Evolutionary conservation across 495 filamentous ascomycete genomes (phyloP), one percentile per base, ranked within the genome.

Genomic region (Lepraria neglecta): DNA sequence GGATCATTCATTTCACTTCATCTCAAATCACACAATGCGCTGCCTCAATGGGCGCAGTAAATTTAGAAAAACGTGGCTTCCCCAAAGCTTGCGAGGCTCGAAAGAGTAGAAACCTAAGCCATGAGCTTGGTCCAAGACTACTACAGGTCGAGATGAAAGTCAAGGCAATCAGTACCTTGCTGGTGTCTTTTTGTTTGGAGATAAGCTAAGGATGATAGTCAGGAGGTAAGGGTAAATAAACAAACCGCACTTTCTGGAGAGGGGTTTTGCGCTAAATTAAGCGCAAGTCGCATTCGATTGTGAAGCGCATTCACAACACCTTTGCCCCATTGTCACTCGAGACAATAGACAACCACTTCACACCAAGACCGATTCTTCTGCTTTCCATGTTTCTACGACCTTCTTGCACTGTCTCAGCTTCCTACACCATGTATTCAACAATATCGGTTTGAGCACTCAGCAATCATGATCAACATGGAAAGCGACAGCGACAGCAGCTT

Each of bases 401-500:
- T 53, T 3, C 17, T 7, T n/a, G 35, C 54, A 30, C 19, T 31
- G 19, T 14, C 17, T 43, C n/a, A 1, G 1, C 48, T 53, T 7
- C 12, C 48, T n/a, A 40, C n/a, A 47, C 43, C 51, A 61, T 61
- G 59, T n/a, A 15, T 19, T 17, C 42, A 35, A 46, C 53, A 51
- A 58, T 33, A 48, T 51, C 33, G 19, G 30, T 35, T 24, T 64
- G 30, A 52, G 28, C 64, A 38, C 47, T 44, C 24, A 59, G 9
- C 56, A 46, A 56, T 35, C 42, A 61, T 52, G 19, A 42, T 53
- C 60, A 68, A 61, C 67, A 77, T 82, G 74, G 71, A 74, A 47
- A 67, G 69, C 63, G 73, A 75, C 62, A 67, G 69, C 63, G 73
- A 75, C 62, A 59, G 64, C 52, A 58, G 70, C 28, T 79, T 68